phyloP scores from a whole-genome alignment of 768 basidiomycete genomes.

The Hypsizygus marmoreus region DNA sequence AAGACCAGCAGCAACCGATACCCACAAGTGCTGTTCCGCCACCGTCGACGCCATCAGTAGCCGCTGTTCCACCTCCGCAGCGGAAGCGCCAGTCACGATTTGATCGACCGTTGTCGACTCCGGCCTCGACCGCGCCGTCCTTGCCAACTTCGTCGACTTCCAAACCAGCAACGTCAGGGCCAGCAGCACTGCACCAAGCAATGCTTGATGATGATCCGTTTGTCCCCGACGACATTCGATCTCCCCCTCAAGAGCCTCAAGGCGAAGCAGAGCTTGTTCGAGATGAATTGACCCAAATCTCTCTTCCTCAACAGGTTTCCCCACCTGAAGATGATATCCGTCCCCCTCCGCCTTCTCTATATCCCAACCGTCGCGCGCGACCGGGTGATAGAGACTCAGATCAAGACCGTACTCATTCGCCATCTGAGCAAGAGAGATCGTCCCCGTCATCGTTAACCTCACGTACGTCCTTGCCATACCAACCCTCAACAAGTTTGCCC shows the following conservation, averaged over 20 bases:
- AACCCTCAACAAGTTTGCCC: slow-evolving; percentile 20
- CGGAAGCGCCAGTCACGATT: slow-evolving; percentile 25
- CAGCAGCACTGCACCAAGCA: slow-evolving; percentile 1
- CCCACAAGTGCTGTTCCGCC: not conserved
- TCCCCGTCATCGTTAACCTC: slow-evolving; percentile 19
- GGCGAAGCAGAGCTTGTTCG: slow-evolving; percentile 5
- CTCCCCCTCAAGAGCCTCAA: slow-evolving; percentile 10
- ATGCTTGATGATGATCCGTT: slow-evolving; percentile 24
- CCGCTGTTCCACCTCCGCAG: slow-evolving; percentile 12
- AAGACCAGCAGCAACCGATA: slow-evolving; percentile 3
- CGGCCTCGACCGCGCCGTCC: not conserved
- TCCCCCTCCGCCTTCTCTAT: not conserved
- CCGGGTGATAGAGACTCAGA: slow-evolving; percentile 15
- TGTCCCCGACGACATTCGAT: slow-evolving; percentile 22
- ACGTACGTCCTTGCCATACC: slow-evolving; percentile 34
- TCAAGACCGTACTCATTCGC: slow-evolving; percentile 14
- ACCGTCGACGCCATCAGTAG: slow-evolving; percentile 1
- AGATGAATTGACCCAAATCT: slow-evolving; percentile 11
- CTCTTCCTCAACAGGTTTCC: slow-evolving; percentile 12
- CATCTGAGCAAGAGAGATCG: slow-evolving; percentile 6
- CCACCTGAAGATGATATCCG: not conserved
- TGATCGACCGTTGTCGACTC: slow-evolving; percentile 20
- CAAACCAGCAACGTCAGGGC: slow-evolving; percentile 3
- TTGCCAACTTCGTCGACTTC: not conserved
- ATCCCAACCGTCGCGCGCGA: slow-evolving; percentile 9